Percentiles rank a stretch among this genome's conserved stretches.
Conservation (phyloP, 75 land plant species). For the Sequoiadendron giganteum region DNA sequence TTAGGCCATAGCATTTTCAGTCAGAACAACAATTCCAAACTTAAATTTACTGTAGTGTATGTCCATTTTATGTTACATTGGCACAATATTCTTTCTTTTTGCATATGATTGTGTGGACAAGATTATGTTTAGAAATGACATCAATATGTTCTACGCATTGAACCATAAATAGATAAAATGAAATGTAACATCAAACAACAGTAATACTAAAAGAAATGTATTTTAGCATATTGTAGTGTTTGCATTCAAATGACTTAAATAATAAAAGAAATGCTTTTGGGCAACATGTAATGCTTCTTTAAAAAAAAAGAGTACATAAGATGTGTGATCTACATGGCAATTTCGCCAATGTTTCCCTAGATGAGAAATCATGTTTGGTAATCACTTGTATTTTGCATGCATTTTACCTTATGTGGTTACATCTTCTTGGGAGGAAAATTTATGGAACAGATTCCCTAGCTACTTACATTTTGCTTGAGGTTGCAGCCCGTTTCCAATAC, state of each 20-base stretch:
- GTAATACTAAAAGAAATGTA: background rate
- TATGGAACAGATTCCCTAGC: background rate
- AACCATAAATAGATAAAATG: background rate
- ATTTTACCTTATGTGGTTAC: background rate
- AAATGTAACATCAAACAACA: background rate
- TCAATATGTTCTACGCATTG: background rate
- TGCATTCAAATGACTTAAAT: background rate
- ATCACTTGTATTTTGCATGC: background rate
- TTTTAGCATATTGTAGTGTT: background rate
- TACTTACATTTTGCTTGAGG: background rate
- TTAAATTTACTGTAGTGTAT: no score
- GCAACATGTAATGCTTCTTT: background rate
- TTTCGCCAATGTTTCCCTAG: background rate
- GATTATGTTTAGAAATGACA: background rate
- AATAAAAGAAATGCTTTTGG: background rate
- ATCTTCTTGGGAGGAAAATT: background rate
- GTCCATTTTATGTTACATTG: background rate
- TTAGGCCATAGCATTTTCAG: no score
- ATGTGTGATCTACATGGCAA: background rate
- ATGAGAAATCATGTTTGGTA: background rate
- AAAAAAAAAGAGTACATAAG: no score
- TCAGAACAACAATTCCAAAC: no score
- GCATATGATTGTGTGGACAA: background rate
- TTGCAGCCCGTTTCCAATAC: conserved; percentile 36
- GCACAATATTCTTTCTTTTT: background rate